Evolutionary conservation across 495 filamentous ascomycete genomes (phyloP).

Genomic region (Hapsidospora chrysogenum): DNA sequence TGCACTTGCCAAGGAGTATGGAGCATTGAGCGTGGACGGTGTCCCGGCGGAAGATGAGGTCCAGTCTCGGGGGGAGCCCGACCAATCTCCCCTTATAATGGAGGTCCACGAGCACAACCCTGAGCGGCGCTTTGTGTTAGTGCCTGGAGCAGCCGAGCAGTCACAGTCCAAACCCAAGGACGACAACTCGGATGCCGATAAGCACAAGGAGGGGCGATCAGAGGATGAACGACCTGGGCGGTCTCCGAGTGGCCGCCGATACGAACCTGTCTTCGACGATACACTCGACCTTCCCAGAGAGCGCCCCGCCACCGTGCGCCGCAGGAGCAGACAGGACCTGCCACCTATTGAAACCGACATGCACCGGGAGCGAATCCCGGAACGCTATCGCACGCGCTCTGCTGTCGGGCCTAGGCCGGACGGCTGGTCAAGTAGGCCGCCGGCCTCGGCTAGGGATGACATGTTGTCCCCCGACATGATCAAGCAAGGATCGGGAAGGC

Average conservation of each 20-base stretch:
- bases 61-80: conserved; percentile 21
- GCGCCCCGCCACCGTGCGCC: neutral
- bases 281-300: neutral
- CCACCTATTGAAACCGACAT: conserved; percentile 16
- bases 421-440: neutral
- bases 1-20: conserved; percentile 25
- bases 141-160: conserved; percentile 11
- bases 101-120: conserved; percentile 25
- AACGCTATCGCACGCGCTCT: conserved; percentile 3
- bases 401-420: conserved; percentile 9
- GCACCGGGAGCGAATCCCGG: conserved; percentile 3
- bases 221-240: conserved; percentile 6
- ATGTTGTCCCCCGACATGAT: conserved; percentile 1
- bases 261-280: neutral
- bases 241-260: conserved; percentile 1
- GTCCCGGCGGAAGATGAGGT: conserved; percentile 22
- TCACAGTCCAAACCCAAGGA: neutral
- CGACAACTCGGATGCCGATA: conserved; percentile 3
- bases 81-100: conserved; percentile 24
- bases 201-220: conserved; percentile 4
- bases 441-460: neutral
- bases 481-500: neutral
- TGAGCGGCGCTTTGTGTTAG: conserved; percentile 28
- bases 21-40: conserved; percentile 10
- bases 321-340: conserved; percentile 19